Percentiles rank a stretch among this genome's conserved stretches.
These are phyloP conservation scores for Nitzschia putrida DNA, from an alignment of 108 stramenopile genomes.

Conservation along the genomic window DNA sequence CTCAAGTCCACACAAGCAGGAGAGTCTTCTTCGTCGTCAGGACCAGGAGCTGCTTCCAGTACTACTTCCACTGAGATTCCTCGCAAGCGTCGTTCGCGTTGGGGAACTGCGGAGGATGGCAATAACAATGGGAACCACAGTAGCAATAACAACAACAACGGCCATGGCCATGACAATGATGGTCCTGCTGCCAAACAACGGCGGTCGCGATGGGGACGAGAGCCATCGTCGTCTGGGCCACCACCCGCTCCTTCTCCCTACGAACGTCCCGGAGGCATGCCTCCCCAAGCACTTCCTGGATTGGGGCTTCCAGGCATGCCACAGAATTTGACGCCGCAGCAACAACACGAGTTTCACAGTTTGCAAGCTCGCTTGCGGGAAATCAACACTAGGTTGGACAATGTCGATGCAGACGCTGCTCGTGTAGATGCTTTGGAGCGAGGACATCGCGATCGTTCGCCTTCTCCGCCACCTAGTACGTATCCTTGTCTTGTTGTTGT, in stretches of 20 bases:
- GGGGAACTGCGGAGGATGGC: slow-evolving; percentile 41
- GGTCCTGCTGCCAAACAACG: slow-evolving; percentile 44
- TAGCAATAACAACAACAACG: too few species aligned
- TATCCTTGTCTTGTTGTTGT: not conserved
- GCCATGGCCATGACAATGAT: too few species aligned
- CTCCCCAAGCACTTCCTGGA: slow-evolving; percentile 42
- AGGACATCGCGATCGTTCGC: slow-evolving; percentile 81
- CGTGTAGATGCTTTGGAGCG: slow-evolving; percentile 78
- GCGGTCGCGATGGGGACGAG: slow-evolving; percentile 74
- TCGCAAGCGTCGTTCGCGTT: slow-evolving; percentile 61
- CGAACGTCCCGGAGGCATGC: slow-evolving; percentile 19
- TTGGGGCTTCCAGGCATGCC: slow-evolving; percentile 54
- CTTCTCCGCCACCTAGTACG: slow-evolving; percentile 82
- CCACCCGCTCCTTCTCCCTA: slow-evolving; percentile 32
- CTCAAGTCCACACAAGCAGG: slow-evolving; percentile 37
- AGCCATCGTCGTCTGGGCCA: slow-evolving; percentile 16
- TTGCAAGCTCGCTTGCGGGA: slow-evolving; percentile 62
- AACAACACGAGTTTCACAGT: slow-evolving; percentile 37
- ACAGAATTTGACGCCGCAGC: slow-evolving; percentile 49
- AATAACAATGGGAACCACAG: not conserved
- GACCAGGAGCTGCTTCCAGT: not conserved
- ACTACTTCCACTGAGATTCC: slow-evolving; percentile 33
- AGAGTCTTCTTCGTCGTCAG: not conserved
- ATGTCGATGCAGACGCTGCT: slow-evolving; percentile 69
- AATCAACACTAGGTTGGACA: slow-evolving; percentile 63